Evolutionary conservation across 306 rosid genomes (phyloP), one percentile per base, ranked within the genome.

Genomic region (Trifolium dubium): DNA sequence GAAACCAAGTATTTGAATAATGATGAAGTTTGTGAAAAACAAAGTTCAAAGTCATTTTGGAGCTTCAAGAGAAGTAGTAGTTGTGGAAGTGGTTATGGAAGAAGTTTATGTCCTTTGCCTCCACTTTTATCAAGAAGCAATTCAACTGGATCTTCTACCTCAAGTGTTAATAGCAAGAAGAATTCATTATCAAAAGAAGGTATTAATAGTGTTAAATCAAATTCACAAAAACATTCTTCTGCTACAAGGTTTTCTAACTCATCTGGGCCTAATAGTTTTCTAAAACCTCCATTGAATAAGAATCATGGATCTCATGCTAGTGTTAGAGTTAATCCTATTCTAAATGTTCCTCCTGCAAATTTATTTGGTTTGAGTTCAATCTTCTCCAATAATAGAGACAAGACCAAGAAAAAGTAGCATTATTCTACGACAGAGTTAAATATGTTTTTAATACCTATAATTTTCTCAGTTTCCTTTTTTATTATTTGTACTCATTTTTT

Each of bases 1-100:
- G 81, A 84, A 35, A 50, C 39, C n/a, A n/a, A n/a, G n/a, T n/a
- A n/a, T n/a, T n/a, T n/a, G n/a, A n/a, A n/a, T 66, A 84, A 64
- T 39, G 80, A 72, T 46, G 85, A 81, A 53, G 89, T 79, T 9
- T 84, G 82, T 49, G 83, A 81, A 49, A 85, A 87, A 70, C 84
- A 86, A 47, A 78, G 77, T 66, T 81, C 87, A 0, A 56, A 85
- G 83, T 92, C 96, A 0, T 92, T 92, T 69, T 92, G 98, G 98
- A 67, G 86, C 63, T 90, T 92, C 89, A 90, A 82, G 73, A 80
- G 97, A 63, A 90, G 98, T 43, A 92, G 92, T 9, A 92, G 98
- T 40, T 87, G 92, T 80, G 98, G 98, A 0, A 86, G 68, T 79
- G 97, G 92, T 9, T 85, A 89, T 37, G 85, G 90, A 63, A 85